These are phyloP conservation scores for Globisporangium emineosum DNA, from an alignment of 352 stramenopile species.

Conservation along the genomic window DNA sequence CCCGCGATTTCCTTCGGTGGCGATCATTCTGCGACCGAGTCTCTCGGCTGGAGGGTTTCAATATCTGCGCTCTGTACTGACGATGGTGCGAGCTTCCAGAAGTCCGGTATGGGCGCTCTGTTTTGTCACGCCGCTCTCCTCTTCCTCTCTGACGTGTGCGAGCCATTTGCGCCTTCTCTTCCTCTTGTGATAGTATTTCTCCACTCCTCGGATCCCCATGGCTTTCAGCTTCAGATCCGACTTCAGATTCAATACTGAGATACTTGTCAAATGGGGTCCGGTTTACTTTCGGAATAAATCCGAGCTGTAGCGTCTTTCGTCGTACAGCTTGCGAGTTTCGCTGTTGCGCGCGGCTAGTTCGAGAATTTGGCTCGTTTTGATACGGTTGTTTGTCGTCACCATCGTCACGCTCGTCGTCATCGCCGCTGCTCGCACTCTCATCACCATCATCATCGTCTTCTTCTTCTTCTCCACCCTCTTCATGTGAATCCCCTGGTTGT, in stretches of 20 bases:
- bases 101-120: neutral
- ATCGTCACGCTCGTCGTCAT: neutral
- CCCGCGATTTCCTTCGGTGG: neutral
- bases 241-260: constrained; percentile 10
- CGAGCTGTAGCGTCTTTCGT: neutral
- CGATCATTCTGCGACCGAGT: neutral
- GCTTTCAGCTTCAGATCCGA: neutral
- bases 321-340: neutral
- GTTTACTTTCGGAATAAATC: constrained; percentile 4
- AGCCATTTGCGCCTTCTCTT: neutral
- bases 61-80: no score
- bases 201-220: neutral
- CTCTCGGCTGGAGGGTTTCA: neutral
- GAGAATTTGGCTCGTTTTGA: neutral
- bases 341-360: no score
- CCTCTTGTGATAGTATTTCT: neutral
- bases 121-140: neutral
- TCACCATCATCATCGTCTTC: neutral
- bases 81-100: neutral
- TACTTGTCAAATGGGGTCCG: constrained; percentile 14
- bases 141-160: neutral
- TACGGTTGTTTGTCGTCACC: neutral
- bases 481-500: neutral
- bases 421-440: neutral
- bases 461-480: neutral